A percentile compares a stretch with the other conserved stretches of the same genome.
Conservation (phyloP, 2,329 filamentous ascomycete genomes). For the Bisporella sp. region DNA sequence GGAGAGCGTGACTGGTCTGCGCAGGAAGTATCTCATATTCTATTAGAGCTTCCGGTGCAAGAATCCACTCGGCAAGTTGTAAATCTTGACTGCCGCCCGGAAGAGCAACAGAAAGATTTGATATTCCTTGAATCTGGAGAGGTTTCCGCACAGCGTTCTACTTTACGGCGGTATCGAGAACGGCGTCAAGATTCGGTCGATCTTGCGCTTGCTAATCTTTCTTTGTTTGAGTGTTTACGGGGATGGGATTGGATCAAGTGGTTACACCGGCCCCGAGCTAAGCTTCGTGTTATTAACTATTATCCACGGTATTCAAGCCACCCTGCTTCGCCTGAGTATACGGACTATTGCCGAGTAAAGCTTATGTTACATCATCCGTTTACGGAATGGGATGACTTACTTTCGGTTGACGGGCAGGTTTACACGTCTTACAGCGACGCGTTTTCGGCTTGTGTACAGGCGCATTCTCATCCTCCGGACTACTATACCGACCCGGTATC, state of each 20-base stretch:
- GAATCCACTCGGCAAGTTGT: not conserved
- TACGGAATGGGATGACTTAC: not conserved
- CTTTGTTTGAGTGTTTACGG: not conserved
- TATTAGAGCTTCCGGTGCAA: not conserved
- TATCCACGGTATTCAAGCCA: not conserved
- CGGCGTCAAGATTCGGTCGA: not conserved
- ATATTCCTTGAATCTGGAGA: not conserved
- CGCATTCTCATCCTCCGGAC: not conserved
- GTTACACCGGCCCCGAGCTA: not conserved
- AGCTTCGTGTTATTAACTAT: not conserved
- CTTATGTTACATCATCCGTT: not conserved
- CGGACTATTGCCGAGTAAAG: not conserved
- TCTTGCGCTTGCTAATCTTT: not conserved
- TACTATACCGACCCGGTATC: not conserved
- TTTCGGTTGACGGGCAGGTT: not conserved
- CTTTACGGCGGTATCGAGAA: not conserved
- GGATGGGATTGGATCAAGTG: not conserved
- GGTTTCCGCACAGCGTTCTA: not conserved
- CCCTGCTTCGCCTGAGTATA: not conserved
- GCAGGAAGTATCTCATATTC: not conserved
- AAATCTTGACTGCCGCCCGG: not conserved
- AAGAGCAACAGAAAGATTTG: not conserved
- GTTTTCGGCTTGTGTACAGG: not conserved
- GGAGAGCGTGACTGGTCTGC: not conserved
- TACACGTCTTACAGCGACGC: not conserved